Percentiles rank a stretch among this genome's conserved stretches.
Evolutionary conservation across 306 rosid genomes (phyloP).

Genomic region (Vigna hirtella): DNA sequence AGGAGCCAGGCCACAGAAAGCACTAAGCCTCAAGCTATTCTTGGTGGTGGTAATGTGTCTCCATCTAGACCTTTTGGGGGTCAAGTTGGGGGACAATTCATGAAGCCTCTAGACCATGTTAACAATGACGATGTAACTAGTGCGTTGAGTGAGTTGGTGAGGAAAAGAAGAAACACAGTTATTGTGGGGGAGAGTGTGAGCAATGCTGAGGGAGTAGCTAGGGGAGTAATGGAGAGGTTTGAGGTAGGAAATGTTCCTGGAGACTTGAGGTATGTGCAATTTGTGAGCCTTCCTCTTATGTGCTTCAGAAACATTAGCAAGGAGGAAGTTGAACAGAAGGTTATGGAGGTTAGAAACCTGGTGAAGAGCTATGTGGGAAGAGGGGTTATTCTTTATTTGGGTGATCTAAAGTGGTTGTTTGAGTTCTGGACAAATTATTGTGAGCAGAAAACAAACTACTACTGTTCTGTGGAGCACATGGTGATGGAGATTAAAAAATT

Average conservation of each 20-base stretch:
- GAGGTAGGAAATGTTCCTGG: conserved; percentile 66
- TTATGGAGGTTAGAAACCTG: conserved; percentile 68
- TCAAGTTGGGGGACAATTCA: conserved; percentile 46
- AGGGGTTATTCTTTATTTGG: conserved; percentile 80
- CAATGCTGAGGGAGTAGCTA: conserved; percentile 55
- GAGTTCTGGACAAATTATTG: conserved; percentile 76
- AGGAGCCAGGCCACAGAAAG: conserved; percentile 48
- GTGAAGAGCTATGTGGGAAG: conserved; percentile 71
- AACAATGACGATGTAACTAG: conserved; percentile 66
- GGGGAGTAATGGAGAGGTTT: conserved; percentile 72
- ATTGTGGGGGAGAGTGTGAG: conserved; percentile 69
- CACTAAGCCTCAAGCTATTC: conserved; percentile 49
- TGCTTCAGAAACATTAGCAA: conserved; percentile 61
- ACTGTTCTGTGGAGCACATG: conserved; percentile 65
- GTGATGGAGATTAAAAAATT: conserved; percentile 76
- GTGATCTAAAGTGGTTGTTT: conserved; percentile 80
- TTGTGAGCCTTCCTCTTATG: conserved; percentile 73
- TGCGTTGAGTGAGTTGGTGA: conserved; percentile 64
- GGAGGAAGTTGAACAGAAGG: conserved; percentile 72
- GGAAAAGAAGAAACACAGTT: conserved; percentile 66
- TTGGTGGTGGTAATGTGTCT: conserved; percentile 40
- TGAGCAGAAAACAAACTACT: conserved; percentile 53
- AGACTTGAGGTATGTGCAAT: conserved; percentile 58
- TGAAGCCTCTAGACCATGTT: conserved; percentile 42
- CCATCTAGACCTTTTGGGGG: conserved; percentile 43